Percentiles rank a stretch among this genome's conserved stretches.
Evolutionary conservation across 148 eudicot genomes (phyloP).

Genomic region (Diospyros kaki): DNA sequence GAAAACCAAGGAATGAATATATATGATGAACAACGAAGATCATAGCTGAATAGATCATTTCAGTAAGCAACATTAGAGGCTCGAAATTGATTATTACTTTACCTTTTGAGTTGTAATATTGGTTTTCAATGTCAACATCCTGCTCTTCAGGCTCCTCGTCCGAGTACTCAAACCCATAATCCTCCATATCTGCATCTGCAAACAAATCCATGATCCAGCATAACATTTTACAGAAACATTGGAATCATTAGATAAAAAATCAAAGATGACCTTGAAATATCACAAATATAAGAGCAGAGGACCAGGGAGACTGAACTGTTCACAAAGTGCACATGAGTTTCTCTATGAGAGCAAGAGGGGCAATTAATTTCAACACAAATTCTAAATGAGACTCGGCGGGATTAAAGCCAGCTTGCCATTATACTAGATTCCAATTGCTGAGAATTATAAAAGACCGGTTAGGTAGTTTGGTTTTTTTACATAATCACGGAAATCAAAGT

Average conservation of each 20-base stretch:
- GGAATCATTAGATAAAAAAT: neutral
- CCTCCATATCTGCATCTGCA: slow-evolving; percentile 98
- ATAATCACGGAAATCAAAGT: neutral
- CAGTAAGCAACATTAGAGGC: neutral
- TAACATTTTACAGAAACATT: neutral
- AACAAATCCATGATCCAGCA: neutral
- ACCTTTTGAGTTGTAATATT: slow-evolving; percentile 97
- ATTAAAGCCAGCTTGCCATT: neutral
- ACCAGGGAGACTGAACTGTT: neutral
- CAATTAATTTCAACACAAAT: neutral
- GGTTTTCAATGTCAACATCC: slow-evolving; percentile 95
- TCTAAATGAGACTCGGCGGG: neutral
- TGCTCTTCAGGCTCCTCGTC: slow-evolving; percentile 96
- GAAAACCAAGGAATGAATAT: neutral
- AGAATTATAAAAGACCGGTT: neutral
- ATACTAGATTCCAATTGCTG: neutral
- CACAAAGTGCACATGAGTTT: neutral
- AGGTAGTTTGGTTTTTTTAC: neutral
- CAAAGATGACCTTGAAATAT: neutral
- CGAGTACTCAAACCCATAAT: slow-evolving; percentile 94
- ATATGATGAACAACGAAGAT: neutral
- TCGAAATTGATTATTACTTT: neutral
- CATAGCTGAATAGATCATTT: neutral
- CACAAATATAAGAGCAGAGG: neutral
- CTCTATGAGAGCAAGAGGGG: neutral